These are phyloP conservation scores for Penicillium maclennaniae DNA, from an alignment of 495 filamentous ascomycete genomes.

Conservation along the genomic window DNA sequence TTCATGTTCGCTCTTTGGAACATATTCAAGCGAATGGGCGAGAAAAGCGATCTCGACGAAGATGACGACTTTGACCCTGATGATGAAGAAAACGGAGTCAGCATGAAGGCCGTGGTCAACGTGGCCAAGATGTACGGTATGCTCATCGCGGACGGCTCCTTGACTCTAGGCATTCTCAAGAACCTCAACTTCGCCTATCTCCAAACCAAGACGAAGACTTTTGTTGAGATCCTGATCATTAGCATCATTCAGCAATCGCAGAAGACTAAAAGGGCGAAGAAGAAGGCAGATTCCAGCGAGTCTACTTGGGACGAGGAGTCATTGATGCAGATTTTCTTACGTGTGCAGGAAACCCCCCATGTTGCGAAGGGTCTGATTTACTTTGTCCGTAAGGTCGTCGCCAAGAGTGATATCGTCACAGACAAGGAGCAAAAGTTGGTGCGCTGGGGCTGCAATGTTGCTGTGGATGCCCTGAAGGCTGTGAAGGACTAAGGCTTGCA, in stretches of 20 bases:
- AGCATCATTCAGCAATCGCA: constrained; percentile 65
- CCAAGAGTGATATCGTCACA: constrained; percentile 66
- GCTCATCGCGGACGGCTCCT: constrained; percentile 61
- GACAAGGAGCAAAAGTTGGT: constrained; percentile 56
- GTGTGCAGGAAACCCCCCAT: constrained; percentile 54
- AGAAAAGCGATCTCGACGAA: constrained; percentile 50
- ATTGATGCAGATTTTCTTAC: constrained; percentile 63
- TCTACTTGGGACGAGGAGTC: constrained; percentile 44
- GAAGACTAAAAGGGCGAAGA: constrained; percentile 27
- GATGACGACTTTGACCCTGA: constrained; percentile 55
- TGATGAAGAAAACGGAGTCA: constrained; percentile 40
- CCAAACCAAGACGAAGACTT: constrained; percentile 68
- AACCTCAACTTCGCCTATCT: constrained; percentile 75
- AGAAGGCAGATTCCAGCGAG: constrained; percentile 26
- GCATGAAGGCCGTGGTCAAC: constrained; percentile 73
- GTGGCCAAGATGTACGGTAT: constrained; percentile 80
- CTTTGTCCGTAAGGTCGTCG: constrained; percentile 73
- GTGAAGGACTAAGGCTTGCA: constrained; percentile 32
- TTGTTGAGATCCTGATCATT: constrained; percentile 76
- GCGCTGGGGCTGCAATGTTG: constrained; percentile 67
- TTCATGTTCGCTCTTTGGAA: constrained; percentile 87
- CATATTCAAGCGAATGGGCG: constrained; percentile 80
- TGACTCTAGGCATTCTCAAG: constrained; percentile 67
- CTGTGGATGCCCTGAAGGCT: constrained; percentile 53
- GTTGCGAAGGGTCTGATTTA: constrained; percentile 69